Conservation (phyloP, 352 stramenopile species). For the Globisporangium heterothallicum region DNA sequence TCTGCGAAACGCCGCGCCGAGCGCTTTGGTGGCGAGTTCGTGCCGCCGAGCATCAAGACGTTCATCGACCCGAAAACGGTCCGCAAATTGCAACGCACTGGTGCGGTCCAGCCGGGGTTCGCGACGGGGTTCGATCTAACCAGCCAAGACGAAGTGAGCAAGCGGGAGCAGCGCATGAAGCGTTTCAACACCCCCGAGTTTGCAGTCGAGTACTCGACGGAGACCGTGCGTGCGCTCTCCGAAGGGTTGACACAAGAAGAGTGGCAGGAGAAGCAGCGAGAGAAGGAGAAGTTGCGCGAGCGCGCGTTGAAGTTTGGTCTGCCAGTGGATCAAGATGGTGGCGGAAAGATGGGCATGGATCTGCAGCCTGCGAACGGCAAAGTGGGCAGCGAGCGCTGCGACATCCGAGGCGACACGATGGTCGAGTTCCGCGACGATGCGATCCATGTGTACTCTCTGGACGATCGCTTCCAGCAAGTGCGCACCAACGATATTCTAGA, state of each 20-base stretch:
- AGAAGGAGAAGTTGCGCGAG: slow-evolving; percentile 56
- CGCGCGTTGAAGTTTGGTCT: slow-evolving; percentile 75
- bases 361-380: slow-evolving; percentile 45
- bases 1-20: slow-evolving; percentile 41
- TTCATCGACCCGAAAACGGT: slow-evolving; percentile 77
- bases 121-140: slow-evolving; percentile 70
- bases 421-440: slow-evolving; percentile 54
- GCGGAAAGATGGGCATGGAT: slow-evolving; percentile 17
- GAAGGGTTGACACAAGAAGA: slow-evolving; percentile 72
- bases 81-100: slow-evolving; percentile 67
- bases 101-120: slow-evolving; percentile 50
- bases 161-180: slow-evolving; percentile 73
- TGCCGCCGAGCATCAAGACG: slow-evolving; percentile 62
- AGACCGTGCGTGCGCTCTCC: slow-evolving; percentile 47
- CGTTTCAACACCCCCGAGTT: slow-evolving; percentile 77
- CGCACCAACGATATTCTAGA: slow-evolving; percentile 72
- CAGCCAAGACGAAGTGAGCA: slow-evolving; percentile 51
- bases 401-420: slow-evolving; percentile 35
- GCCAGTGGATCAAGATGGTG: slow-evolving; percentile 29
- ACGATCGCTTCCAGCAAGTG: slow-evolving; percentile 75
- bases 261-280: slow-evolving; percentile 48
- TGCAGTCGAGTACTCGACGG: slow-evolving; percentile 58
- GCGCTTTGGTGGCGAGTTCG: slow-evolving; percentile 62
- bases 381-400: slow-evolving; percentile 54
- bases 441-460: slow-evolving; percentile 79